These are phyloP conservation scores for Cercospora nicotianae DNA, from an alignment of 2,329 filamentous ascomycete genomes.

Conservation along the genomic window DNA sequence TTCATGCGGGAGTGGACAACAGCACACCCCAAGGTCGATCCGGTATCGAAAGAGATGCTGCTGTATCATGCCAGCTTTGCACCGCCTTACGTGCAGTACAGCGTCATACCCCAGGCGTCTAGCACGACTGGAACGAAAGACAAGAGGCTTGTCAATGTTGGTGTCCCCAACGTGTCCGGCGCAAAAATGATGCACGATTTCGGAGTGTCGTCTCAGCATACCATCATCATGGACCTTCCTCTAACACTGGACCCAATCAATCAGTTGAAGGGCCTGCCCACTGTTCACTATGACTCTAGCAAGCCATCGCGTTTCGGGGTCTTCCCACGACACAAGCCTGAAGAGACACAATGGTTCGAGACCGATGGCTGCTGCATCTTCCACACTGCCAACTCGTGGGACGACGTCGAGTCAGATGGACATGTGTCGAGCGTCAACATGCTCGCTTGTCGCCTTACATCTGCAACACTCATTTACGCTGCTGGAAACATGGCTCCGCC, in stretches of 20 bases:
- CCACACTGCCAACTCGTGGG: slow-evolving; percentile 72
- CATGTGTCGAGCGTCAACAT: slow-evolving; percentile 57
- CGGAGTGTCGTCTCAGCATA: slow-evolving; percentile 63
- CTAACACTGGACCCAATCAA: slow-evolving; percentile 65
- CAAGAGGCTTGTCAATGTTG: slow-evolving; percentile 49
- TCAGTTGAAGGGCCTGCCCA: slow-evolving; percentile 55
- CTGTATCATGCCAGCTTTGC: slow-evolving; percentile 67
- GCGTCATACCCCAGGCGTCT: slow-evolving; percentile 49
- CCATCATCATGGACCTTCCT: slow-evolving; percentile 69
- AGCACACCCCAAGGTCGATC: slow-evolving; percentile 67
- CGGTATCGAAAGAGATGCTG: slow-evolving; percentile 63
- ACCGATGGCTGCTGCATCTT: slow-evolving; percentile 69
- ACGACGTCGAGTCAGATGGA: slow-evolving; percentile 44
- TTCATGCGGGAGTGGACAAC: slow-evolving; percentile 73
- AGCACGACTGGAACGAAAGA: not conserved
- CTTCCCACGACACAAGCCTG: slow-evolving; percentile 62
- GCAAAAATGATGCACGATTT: slow-evolving; percentile 78
- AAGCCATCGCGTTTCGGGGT: slow-evolving; percentile 64
- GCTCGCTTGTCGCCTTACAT: slow-evolving; percentile 66
- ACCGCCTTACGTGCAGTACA: slow-evolving; percentile 67
- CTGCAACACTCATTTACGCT: slow-evolving; percentile 63
- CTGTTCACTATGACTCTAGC: slow-evolving; percentile 60
- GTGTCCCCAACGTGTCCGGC: slow-evolving; percentile 61
- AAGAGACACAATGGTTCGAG: slow-evolving; percentile 64
- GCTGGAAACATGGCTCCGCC: slow-evolving; percentile 63